Conservation (phyloP, 129 eudicot species). For the Rutidosis leptorrhynchoides region DNA sequence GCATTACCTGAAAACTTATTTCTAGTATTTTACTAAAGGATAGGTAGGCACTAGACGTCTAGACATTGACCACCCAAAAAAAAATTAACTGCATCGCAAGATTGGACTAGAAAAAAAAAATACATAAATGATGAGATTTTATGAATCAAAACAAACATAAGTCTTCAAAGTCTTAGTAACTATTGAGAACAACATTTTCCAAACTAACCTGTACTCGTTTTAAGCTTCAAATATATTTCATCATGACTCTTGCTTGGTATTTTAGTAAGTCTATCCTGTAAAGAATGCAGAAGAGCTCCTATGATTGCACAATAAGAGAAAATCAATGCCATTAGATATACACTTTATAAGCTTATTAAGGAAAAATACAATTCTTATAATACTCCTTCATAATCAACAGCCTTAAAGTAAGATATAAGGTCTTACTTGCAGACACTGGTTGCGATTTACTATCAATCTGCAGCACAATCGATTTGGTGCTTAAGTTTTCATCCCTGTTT, state of each 20-base stretch:
- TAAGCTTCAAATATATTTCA: constrained; percentile 86
- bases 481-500: constrained; percentile 71
- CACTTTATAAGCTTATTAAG: constrained; percentile 8
- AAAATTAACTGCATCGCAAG: constrained; percentile 11
- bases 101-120: constrained; percentile 12
- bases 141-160: neutral
- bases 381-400: constrained; percentile 18
- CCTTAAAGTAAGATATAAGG: constrained; percentile 17
- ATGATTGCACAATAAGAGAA: constrained; percentile 13
- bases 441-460: constrained; percentile 94
- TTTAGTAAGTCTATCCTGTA: constrained; percentile 91
- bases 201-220: constrained; percentile 86
- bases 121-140: constrained; percentile 1
- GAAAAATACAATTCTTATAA: neutral
- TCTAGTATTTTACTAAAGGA: neutral
- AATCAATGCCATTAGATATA: constrained; percentile 20
- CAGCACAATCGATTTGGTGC: constrained; percentile 77
- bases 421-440: constrained; percentile 96
- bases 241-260: constrained; percentile 80
- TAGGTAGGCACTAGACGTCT: no score
- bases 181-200: neutral
- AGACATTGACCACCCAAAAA: constrained; percentile 8
- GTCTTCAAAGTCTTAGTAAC: constrained; percentile 1
- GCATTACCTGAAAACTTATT: constrained; percentile 5
- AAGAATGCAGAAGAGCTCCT: constrained; percentile 97